phyloP scores from a whole-genome alignment of 768 basidiomycete genomes.

The Termitomyces sp. region DNA sequence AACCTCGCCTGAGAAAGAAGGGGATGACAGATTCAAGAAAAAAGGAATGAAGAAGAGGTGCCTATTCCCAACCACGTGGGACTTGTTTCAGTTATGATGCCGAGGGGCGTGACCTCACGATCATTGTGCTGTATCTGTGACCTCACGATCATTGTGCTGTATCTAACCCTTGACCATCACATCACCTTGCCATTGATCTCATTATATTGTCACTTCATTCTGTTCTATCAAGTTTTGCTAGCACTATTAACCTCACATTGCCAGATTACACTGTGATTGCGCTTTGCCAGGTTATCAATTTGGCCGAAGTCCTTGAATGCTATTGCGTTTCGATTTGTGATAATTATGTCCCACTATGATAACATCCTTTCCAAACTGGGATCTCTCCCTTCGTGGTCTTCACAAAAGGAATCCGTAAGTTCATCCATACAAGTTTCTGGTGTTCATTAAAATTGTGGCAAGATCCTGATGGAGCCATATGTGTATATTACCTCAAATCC shows the following conservation, averaged over 20 bases:
- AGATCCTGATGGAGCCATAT: slow-evolving; percentile 70
- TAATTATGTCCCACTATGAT: background rate
- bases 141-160: background rate
- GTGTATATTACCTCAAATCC: slow-evolving; percentile 78
- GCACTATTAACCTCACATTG: too few species aligned
- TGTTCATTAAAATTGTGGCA: background rate
- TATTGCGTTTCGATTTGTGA: background rate
- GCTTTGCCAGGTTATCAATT: background rate
- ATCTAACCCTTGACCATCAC: background rate
- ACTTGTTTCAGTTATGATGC: too few species aligned
- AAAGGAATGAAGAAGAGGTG: too few species aligned
- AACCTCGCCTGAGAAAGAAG: too few species aligned
- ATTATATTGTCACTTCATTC: background rate
- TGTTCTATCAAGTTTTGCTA: background rate
- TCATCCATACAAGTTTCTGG: background rate
- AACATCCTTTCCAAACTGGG: background rate
- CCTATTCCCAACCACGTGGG: too few species aligned
- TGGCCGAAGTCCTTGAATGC: background rate
- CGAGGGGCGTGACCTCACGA: background rate
- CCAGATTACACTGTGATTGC: too few species aligned
- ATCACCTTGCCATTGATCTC: background rate
- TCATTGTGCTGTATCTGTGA: background rate
- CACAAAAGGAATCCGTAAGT: background rate
- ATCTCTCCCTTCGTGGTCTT: background rate
- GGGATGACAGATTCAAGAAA: too few species aligned